Conservation (phyloP, 306 rosid genomes). For the Citrullus colocynthis region DNA sequence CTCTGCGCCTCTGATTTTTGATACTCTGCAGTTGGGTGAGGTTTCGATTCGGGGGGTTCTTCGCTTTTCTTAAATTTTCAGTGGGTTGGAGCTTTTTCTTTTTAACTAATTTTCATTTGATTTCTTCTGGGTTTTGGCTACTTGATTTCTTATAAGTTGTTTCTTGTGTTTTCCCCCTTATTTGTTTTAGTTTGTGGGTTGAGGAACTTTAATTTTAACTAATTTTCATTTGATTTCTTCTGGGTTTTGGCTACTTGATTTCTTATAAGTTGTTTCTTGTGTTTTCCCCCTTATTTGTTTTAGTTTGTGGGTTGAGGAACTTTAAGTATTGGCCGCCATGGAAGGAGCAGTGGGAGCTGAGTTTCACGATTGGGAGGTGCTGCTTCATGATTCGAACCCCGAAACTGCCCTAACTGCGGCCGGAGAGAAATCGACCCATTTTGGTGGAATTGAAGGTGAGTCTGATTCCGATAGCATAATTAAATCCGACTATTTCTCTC, state of each 20-base stretch:
- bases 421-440: slow-evolving; percentile 1
- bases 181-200: not conserved
- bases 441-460: slow-evolving; percentile 24
- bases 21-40: not conserved
- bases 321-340: slow-evolving; percentile 10
- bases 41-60: not conserved
- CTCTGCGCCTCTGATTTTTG: not conserved
- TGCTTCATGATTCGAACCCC: slow-evolving; percentile 27
- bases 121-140: not conserved
- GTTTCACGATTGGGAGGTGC: slow-evolving; percentile 60
- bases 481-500: slow-evolving; percentile 46
- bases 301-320: not conserved
- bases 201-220: not conserved
- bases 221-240: not conserved
- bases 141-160: not conserved
- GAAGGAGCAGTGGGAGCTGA: slow-evolving; percentile 32
- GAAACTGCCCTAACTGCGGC: slow-evolving; percentile 2
- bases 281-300: not conserved
- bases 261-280: not conserved
- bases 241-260: not conserved
- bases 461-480: slow-evolving; percentile 42
- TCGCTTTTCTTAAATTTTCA: not conserved
- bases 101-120: not conserved
- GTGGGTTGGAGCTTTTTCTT: not conserved
- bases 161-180: not conserved